These are phyloP conservation scores for Pyrenophora seminiperda DNA, from an alignment of 2,329 filamentous ascomycete genomes.

Conservation along the genomic window DNA sequence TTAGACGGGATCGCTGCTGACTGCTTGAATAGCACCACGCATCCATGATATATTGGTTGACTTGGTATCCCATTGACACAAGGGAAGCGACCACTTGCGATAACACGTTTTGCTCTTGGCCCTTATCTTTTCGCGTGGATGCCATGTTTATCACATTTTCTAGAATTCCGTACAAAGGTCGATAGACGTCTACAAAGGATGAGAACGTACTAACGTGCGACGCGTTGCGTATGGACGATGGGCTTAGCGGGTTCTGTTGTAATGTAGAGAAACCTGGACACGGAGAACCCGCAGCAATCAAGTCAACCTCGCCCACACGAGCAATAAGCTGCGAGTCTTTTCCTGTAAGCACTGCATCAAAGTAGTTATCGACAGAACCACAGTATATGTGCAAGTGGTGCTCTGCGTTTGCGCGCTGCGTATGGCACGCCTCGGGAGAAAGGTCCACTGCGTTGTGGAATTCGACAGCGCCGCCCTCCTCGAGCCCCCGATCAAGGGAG, in stretches of 20 bases:
- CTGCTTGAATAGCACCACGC: slow-evolving; percentile 71
- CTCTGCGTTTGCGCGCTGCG: slow-evolving; percentile 70
- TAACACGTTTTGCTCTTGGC: slow-evolving; percentile 69
- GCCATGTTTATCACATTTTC: slow-evolving; percentile 78
- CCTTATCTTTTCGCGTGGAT: slow-evolving; percentile 49
- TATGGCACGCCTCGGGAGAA: slow-evolving; percentile 67
- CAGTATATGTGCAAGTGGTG: slow-evolving; percentile 61
- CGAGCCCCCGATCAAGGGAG: slow-evolving; percentile 75
- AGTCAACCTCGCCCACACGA: slow-evolving; percentile 65
- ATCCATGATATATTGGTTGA: slow-evolving; percentile 69
- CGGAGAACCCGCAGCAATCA: slow-evolving; percentile 74
- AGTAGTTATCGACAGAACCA: slow-evolving; percentile 74
- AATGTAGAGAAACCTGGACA: slow-evolving; percentile 76
- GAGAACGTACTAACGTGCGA: slow-evolving; percentile 79
- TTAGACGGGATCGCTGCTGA: slow-evolving; percentile 70
- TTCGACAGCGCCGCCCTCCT: slow-evolving; percentile 69
- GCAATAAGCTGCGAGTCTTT: slow-evolving; percentile 54
- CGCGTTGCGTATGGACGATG: slow-evolving; percentile 68
- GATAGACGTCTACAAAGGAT: slow-evolving; percentile 74
- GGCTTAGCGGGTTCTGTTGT: slow-evolving; percentile 63
- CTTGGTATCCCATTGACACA: slow-evolving; percentile 78
- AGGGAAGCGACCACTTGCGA: slow-evolving; percentile 74
- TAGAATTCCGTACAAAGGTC: slow-evolving; percentile 74
- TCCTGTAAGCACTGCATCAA: slow-evolving; percentile 62
- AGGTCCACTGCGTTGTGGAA: slow-evolving; percentile 74